Conservation (phyloP, 1,139 yeast genomes). For the Pichia sp. region DNA sequence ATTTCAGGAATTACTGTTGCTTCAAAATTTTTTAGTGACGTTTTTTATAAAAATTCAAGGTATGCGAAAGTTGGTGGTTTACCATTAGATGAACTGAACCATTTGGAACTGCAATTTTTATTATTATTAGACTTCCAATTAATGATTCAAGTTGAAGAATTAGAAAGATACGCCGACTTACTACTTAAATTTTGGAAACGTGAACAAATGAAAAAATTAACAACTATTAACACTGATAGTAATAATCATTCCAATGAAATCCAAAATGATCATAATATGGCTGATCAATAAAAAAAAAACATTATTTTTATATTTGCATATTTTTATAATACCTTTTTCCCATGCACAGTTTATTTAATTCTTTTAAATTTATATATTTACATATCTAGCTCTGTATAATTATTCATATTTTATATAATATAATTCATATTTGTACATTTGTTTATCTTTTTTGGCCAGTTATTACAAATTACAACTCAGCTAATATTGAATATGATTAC, state of each 20-base stretch:
- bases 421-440: no score
- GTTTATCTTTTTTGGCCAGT: no score
- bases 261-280: neutral
- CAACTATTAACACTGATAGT: neutral
- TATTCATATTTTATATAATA: no score
- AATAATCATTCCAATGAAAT: neutral
- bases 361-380: no score
- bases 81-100: constrained; percentile 89
- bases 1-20: constrained; percentile 97
- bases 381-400: no score
- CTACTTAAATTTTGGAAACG: constrained; percentile 79
- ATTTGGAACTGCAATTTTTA: constrained; percentile 83
- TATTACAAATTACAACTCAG: no score
- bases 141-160: constrained; percentile 83
- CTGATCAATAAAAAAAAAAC: neutral
- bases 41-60: constrained; percentile 90
- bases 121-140: constrained; percentile 78
- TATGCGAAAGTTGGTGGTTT: constrained; percentile 98
- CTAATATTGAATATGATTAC: no score
- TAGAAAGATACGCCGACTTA: constrained; percentile 86
- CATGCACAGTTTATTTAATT: no score
- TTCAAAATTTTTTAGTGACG: constrained; percentile 91
- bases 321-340: no score
- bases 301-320: no score
- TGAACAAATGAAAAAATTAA: constrained; percentile 35